Base-by-base conservation (phyloP, 768 basidiomycete species). In the Pleurotus eryngii region DNA sequence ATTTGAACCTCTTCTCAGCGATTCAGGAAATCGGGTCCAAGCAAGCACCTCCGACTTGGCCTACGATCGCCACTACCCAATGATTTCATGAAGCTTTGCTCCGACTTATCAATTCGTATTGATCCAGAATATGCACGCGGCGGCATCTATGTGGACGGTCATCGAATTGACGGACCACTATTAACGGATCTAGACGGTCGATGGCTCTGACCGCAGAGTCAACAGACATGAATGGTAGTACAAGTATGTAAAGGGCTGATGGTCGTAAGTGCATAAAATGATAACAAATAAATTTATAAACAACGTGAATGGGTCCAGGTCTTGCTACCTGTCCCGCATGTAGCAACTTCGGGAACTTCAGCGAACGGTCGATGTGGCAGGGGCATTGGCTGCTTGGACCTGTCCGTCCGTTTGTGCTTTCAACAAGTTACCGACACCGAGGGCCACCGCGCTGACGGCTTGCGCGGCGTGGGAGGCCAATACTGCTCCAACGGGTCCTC, bases 391-490 rank as follows among this genome's bases (percentile, higher is more conserved):
- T 18, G 51, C 55, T 37, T 42, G 45, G 7, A 46, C 37, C 18
- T 48, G 58, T 6, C 40, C 57, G 14, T 80, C 77, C 26, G 80
- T 78, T 26, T 76, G 71, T 2, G 80, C 74, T 65, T 81, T 80
- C 55, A 84, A 70, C 69, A 78, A 69, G 37, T 76, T 81, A 1
- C 89, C 89, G 30, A 91, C 73, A 2, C 90, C 89, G 3, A 91
- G 80, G 1, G 89, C 90, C 58, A 91, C 84, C 1, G 88, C 88
- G 8, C 90, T 89, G 22, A 89, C 84, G 1, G 90, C 89, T 61
- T 91, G 89, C 12, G 83, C 87, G 12, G 90, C 85, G 11, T 84
- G 79, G 14, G 87, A 81, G 8, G 90, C 89, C 37, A 92, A 75
- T 50, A 89, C 74, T 0, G 86, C 85, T 54, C 51, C 51, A 12